Evolutionary conservation across 2,329 filamentous ascomycete species (phyloP).

Genomic region (Fusarium sp.): DNA sequence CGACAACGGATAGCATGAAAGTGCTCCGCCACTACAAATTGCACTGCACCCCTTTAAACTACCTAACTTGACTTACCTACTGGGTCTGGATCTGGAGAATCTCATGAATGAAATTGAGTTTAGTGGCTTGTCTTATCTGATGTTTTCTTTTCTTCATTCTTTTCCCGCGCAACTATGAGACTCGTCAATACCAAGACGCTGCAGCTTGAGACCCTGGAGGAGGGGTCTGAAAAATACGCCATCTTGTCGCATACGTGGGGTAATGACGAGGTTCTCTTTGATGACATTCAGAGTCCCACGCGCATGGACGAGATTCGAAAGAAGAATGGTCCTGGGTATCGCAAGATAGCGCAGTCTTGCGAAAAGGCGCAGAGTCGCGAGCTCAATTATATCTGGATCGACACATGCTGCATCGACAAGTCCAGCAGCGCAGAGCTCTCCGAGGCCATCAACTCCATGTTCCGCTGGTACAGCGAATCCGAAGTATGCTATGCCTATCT

Average conservation of each 20-base stretch:
- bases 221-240: constrained; percentile 37
- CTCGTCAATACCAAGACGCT: constrained; percentile 45
- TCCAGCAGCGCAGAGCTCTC: constrained; percentile 43
- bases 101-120: constrained; percentile 6
- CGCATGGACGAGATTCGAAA: constrained; percentile 35
- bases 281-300: constrained; percentile 36
- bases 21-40: constrained; percentile 24
- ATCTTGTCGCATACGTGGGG: constrained; percentile 46
- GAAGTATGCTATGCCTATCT: constrained; percentile 41
- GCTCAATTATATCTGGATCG: constrained; percentile 41
- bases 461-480: constrained; percentile 42
- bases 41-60: constrained; percentile 4
- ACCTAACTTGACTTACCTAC: neutral
- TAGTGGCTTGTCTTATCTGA: constrained; percentile 10
- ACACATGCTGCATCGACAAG: constrained; percentile 47
- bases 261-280: constrained; percentile 41
- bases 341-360: constrained; percentile 40
- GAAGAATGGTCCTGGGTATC: constrained; percentile 37
- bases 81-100: neutral
- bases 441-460: constrained; percentile 45
- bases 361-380: constrained; percentile 39
- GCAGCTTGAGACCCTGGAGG: constrained; percentile 38
- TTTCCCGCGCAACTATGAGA: constrained; percentile 37
- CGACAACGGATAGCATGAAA: constrained; percentile 33
- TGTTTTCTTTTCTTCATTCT: constrained; percentile 10